These are phyloP conservation scores for Toxoplasma gondii DNA, from an alignment of 169 alveolate genomes.

Conservation along the genomic window DNA sequence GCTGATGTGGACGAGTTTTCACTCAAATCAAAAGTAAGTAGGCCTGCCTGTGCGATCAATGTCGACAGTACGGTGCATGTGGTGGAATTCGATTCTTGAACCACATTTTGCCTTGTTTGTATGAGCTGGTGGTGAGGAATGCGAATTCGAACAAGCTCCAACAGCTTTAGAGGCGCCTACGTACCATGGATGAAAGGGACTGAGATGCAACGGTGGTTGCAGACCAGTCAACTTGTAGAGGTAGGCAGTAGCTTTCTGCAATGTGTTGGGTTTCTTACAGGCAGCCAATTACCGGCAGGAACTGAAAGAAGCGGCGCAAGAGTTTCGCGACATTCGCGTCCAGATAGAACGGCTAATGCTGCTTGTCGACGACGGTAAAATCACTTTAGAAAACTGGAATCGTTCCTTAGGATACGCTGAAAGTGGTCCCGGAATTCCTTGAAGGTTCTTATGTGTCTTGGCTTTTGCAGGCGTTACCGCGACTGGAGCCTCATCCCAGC, in stretches of 20 bases:
- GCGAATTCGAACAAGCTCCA: neutral
- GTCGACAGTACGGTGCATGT: no score
- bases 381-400: neutral
- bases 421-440: no score
- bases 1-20: neutral
- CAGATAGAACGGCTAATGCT: constrained; percentile 22
- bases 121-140: neutral
- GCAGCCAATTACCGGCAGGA: neutral
- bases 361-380: neutral
- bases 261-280: neutral
- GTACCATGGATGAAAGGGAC: no score
- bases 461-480: neutral
- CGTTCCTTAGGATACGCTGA: no score
- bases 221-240: no score
- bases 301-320: neutral
- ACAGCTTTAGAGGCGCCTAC: no score
- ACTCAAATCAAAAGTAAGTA: neutral
- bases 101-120: no score
- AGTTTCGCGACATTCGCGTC: neutral
- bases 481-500: neutral
- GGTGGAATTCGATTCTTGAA: no score
- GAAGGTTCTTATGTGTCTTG: neutral
- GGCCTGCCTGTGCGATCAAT: neutral
- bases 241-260: neutral
- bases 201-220: no score